Evolutionary conservation across 306 rosid genomes (phyloP).

Genomic region (Gillenia trifoliata): DNA sequence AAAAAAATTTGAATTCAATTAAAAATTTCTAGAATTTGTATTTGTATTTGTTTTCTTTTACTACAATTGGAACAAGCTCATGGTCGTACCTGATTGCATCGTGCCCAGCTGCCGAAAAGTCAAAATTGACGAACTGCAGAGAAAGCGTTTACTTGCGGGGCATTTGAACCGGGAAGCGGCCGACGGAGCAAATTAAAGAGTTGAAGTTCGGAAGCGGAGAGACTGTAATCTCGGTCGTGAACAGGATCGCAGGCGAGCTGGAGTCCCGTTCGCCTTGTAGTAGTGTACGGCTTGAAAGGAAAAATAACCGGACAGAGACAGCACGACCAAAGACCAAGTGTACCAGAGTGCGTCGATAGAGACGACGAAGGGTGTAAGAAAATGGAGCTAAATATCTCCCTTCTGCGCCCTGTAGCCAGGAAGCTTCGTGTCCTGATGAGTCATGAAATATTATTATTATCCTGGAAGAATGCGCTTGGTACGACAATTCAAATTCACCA

Average conservation of each 20-base stretch:
- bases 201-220: not conserved
- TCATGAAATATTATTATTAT: not conserved
- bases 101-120: conserved; percentile 21
- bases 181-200: not conserved
- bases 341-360: not conserved
- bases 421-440: not conserved
- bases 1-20: no score
- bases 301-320: not conserved
- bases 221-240: not conserved
- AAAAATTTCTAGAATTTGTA: no score
- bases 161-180: conserved; percentile 8
- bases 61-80: not conserved
- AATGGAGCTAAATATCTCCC: not conserved
- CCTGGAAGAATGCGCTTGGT: no score
- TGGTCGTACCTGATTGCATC: conserved; percentile 39
- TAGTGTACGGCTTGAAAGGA: not conserved
- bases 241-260: not conserved
- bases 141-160: conserved; percentile 19
- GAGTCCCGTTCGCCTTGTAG: not conserved
- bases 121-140: conserved; percentile 6
- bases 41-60: no score
- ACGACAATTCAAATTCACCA: no score
- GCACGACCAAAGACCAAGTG: not conserved
- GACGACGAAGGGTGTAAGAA: not conserved
- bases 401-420: not conserved